Evolutionary conservation across 1,139 yeast genomes (phyloP).

Genomic region (Candida albicans): DNA sequence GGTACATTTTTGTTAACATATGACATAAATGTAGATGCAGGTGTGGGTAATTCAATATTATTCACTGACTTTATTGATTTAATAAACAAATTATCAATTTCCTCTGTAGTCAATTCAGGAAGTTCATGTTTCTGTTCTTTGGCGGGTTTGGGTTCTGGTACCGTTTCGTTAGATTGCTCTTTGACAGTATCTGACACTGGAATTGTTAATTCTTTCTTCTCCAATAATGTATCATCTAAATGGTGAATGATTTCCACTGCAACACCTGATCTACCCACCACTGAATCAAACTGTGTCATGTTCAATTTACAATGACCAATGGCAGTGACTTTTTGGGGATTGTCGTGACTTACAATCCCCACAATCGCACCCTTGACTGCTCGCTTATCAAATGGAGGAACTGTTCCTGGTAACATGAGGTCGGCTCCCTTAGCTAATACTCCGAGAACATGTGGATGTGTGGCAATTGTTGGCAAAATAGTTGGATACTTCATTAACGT

Average conservation of each 20-base stretch:
- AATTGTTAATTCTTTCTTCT: conserved; percentile 2
- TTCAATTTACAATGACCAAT: conserved; percentile 67
- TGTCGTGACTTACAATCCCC: conserved; percentile 62
- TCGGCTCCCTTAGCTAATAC: conserved; percentile 77
- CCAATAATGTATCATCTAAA: conserved; percentile 49
- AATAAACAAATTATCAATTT: conserved; percentile 75
- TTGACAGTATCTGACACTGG: conserved; percentile 18
- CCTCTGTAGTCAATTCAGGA: conserved; percentile 52
- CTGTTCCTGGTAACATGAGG: conserved; percentile 87
- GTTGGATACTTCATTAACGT: conserved; percentile 72
- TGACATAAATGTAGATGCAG: conserved; percentile 75
- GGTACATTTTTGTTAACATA: conserved; percentile 76
- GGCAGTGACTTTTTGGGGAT: conserved; percentile 69
- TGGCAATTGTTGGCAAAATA: conserved; percentile 62
- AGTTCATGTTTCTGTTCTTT: conserved; percentile 1
- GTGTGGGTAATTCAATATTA: conserved; percentile 56
- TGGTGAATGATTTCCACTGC: conserved; percentile 64
- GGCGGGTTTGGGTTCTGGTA: conserved; percentile 14
- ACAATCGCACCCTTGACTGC: conserved; percentile 57
- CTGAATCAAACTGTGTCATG: conserved; percentile 42
- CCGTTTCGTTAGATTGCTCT: conserved; percentile 33
- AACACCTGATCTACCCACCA: conserved; percentile 60
- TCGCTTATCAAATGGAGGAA: conserved; percentile 67
- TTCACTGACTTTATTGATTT: conserved; percentile 62
- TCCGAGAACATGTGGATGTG: conserved; percentile 71